Conservation (phyloP, 1,284 basidiomycete genomes). For the Tremellales sp. region DNA sequence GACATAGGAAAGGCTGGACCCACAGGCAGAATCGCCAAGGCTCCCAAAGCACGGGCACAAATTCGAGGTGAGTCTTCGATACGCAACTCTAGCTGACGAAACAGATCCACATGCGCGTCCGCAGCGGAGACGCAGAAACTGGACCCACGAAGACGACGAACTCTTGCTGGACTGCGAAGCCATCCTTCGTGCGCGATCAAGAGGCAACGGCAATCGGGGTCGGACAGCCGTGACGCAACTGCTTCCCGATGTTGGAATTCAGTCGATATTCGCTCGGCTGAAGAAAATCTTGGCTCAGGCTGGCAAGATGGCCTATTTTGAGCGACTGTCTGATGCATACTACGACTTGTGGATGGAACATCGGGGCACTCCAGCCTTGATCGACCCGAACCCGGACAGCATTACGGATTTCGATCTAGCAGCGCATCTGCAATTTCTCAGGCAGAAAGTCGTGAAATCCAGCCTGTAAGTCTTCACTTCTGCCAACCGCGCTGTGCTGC, state of each 20-base stretch:
- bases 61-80: constrained; percentile 1
- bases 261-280: constrained; percentile 27
- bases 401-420: constrained; percentile 70
- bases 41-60: constrained; percentile 1
- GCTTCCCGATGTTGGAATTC: constrained; percentile 56
- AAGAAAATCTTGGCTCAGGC: constrained; percentile 59
- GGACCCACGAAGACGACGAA: constrained; percentile 82
- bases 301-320: constrained; percentile 68
- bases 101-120: constrained; percentile 12
- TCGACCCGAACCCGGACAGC: constrained; percentile 66
- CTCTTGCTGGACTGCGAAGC: constrained; percentile 75
- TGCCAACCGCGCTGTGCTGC: neutral
- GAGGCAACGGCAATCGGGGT: constrained; percentile 54
- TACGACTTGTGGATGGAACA: constrained; percentile 68
- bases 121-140: constrained; percentile 64
- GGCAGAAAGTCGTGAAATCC: constrained; percentile 76
- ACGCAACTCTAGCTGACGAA: constrained; percentile 2
- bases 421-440: constrained; percentile 71
- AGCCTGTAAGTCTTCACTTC: constrained; percentile 59
- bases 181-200: constrained; percentile 74
- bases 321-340: constrained; percentile 77
- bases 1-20: neutral
- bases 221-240: constrained; percentile 55
- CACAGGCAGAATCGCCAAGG: constrained; percentile 2
- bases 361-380: constrained; percentile 62